Percentiles rank a stretch among this genome's conserved stretches.
phyloP scores from a whole-genome alignment of 306 rosid species.

The Trifolium dubium region DNA sequence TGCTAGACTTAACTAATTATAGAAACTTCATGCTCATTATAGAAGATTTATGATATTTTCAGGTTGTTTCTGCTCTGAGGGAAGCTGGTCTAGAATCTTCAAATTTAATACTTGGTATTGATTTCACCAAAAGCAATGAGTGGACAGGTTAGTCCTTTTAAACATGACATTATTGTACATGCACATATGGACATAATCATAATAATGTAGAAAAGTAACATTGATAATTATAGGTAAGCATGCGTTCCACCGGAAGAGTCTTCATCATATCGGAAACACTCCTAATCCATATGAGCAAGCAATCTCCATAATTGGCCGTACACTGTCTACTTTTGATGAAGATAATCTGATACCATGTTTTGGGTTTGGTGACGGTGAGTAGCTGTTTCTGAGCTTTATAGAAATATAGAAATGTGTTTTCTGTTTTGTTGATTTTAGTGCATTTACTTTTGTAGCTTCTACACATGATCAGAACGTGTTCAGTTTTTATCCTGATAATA shows the following conservation, averaged over 20 bases:
- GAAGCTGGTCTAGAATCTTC: slow-evolving; percentile 98
- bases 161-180: background rate
- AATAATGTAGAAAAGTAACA: slow-evolving; percentile 30
- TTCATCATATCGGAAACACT: slow-evolving; percentile 66
- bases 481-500: slow-evolving; percentile 61
- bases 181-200: slow-evolving; percentile 8
- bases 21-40: slow-evolving; percentile 2
- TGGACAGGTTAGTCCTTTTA: slow-evolving; percentile 76
- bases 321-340: slow-evolving; percentile 90
- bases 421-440: slow-evolving; percentile 32
- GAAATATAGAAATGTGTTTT: slow-evolving; percentile 14
- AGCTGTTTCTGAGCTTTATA: slow-evolving; percentile 12
- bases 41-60: slow-evolving; percentile 40
- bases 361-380: slow-evolving; percentile 95
- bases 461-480: slow-evolving; percentile 77
- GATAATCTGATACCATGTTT: slow-evolving; percentile 95
- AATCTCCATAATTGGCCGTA: slow-evolving; percentile 84
- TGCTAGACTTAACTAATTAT: background rate
- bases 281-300: slow-evolving; percentile 99
- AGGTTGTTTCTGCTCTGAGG: slow-evolving; percentile 91
- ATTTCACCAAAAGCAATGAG: slow-evolving; percentile 98
- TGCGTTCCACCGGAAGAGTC: slow-evolving; percentile 82
- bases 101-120: slow-evolving; percentile 86
- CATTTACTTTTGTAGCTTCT: slow-evolving; percentile 62
- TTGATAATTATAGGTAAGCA: slow-evolving; percentile 63